Base-by-base conservation (phyloP, 352 stramenopile genomes). In the Phytopythium montanum region DNA sequence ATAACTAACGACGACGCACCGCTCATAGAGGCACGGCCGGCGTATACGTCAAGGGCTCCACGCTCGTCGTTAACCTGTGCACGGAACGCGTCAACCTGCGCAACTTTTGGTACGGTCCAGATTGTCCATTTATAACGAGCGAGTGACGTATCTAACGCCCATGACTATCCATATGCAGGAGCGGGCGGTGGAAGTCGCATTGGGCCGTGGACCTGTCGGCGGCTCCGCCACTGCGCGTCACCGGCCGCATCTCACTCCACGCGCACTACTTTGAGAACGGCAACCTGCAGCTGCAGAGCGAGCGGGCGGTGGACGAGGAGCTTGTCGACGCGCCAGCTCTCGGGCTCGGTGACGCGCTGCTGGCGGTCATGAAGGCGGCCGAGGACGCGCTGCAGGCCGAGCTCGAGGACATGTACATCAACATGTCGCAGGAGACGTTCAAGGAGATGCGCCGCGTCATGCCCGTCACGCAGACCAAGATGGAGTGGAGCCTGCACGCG, bases 181-280 rank as follows among this genome's bases (percentile, higher is more conserved):
- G 81, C 36, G 85, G 85, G 18, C 83, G 82, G 25, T 95, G 85
- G 85, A 87, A 90, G 49, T 90, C 78, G n/a, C 77, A 70, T 9
- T 95, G 84, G 84, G 72, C 88, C n/a, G 64, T 90, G 54, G 79
- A 90, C 29, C 54, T 91, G 59, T 75, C 71, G 14, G 59, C 69
- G 5, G 79, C 84, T n/a, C 50, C 8, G 38, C 80, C 74, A 1
- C 45, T 79, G 21, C 62, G 50, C 4, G 59, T 90, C 13, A 69
- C 68, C 28, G 88, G 90, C 54, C 78, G 56, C 25, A 91, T 97
- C 55, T 64, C 85, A 54, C 68, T 98, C 39, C 88, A 92, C 59
- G 91, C 95, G 29, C 94, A 98, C 72, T 98, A 98, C 75, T 98
- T 97, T 78, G 94, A 98, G 77, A 97, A 98, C 71, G 94, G 93